Conservation (phyloP, 2,329 filamentous ascomycete genomes). For the Diplodia scrobiculata region DNA sequence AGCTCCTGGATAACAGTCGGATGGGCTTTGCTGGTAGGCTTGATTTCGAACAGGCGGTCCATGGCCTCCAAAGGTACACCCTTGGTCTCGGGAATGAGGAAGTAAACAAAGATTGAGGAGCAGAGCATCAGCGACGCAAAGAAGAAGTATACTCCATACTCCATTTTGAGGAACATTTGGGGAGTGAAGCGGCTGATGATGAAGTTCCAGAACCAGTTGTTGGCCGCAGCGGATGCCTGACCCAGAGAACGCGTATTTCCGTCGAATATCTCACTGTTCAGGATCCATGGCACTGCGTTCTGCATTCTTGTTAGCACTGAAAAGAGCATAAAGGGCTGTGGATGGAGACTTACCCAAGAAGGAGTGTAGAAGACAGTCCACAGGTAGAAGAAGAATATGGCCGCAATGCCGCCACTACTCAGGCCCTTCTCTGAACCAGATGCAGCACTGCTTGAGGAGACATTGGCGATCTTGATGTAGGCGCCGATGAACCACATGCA, state of each 20-base stretch:
- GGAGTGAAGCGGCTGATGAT: conserved; percentile 67
- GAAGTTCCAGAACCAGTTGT: conserved; percentile 75
- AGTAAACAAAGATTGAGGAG: conserved; percentile 51
- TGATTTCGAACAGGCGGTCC: conserved; percentile 52
- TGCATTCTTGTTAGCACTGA: conserved; percentile 55
- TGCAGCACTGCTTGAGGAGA: conserved; percentile 43
- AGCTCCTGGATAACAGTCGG: conserved; percentile 45
- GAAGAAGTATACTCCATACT: conserved; percentile 51
- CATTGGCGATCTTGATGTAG: conserved; percentile 55
- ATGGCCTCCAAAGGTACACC: conserved; percentile 51
- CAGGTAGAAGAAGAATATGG: conserved; percentile 72
- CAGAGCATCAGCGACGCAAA: conserved; percentile 53
- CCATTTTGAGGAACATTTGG: conserved; percentile 59
- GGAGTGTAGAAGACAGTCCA: conserved; percentile 73
- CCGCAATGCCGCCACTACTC: conserved; percentile 58
- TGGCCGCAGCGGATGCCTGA: conserved; percentile 70
- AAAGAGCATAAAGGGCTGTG: conserved; percentile 55
- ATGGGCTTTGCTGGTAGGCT: conserved; percentile 48
- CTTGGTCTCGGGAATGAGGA: conserved; percentile 50
- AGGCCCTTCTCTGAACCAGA: conserved; percentile 42
- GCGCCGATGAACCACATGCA: conserved; percentile 68
- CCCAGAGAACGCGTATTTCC: conserved; percentile 69
- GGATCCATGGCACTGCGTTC: conserved; percentile 71
- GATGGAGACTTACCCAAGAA: conserved; percentile 36
- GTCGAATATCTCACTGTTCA: conserved; percentile 68